Evolutionary conservation across 2,329 filamentous ascomycete genomes (phyloP), one percentile per base, ranked within the genome.

Genomic region (Macroventuria anomochaeta): DNA sequence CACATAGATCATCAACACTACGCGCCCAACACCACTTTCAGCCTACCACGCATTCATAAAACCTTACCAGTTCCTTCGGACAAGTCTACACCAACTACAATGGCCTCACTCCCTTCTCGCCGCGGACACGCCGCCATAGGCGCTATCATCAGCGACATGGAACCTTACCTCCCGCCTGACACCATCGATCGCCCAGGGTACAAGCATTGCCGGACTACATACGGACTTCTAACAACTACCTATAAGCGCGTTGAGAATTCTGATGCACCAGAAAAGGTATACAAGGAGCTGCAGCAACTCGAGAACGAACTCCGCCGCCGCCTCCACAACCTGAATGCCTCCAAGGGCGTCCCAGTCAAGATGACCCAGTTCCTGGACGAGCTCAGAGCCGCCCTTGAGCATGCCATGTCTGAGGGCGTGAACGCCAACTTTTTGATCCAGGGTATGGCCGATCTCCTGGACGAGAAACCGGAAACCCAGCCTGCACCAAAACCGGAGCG

Each of bases 61-160:
- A n/a, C 15, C 32, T 28, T 33, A 46, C n/a, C 11, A 10, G 5
- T 13, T 11, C 28, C 28, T 10, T 29, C 3, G 3, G 11, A 4
- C 28, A 10, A 13, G 11, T 3, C 3, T 13, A 28, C 17, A 38
- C 23, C n/a, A 40, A 28, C n/a, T 25, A 50, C 43, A 18, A 59
- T 58, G 48, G 11, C 23, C 21, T 11, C 36, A 33, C 5, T 21
- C 7, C 28, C 34, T 11, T 8, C 18, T n/a, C 55, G 50, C 32
- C 34, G 31, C 25, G 60, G 63, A 12, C 61, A 64, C 41, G 53
- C 46, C 10, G 57, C 59, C 20, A 52, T 65, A 12, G 50, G 57
- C n/a, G 54, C 48, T 15, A 63, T 64, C 12, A 57, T 65, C 33
- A 43, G 46, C 20, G 58, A 64, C 5, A 64, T 68, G 53, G 51